phyloP scores from a whole-genome alignment of 192 early-diverging fungal genomes.

The Coemansia asiatica region DNA sequence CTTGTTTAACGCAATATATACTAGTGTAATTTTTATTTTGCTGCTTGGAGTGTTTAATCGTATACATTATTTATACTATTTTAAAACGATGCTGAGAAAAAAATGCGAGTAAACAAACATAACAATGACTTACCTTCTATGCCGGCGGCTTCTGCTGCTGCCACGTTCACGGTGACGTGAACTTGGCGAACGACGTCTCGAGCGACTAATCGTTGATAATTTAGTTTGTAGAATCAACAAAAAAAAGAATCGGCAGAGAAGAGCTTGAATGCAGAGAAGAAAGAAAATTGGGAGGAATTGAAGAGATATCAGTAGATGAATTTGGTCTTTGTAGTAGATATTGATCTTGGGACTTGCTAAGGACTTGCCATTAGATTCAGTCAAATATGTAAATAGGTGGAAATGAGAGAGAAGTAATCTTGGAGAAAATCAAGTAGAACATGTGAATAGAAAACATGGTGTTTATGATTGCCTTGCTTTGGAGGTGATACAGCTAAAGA shows the following conservation, averaged over 20 bases:
- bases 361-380: not conserved
- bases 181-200: slow-evolving; percentile 37
- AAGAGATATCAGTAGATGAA: not conserved
- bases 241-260: not conserved
- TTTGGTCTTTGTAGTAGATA: not conserved
- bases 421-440: not conserved
- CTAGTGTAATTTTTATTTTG: not conserved
- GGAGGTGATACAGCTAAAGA: not conserved
- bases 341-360: not conserved
- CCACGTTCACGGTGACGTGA: slow-evolving; percentile 23
- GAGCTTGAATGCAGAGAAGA: slow-evolving; percentile 5
- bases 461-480: not conserved
- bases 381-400: not conserved
- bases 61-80: not conserved
- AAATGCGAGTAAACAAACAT: not conserved
- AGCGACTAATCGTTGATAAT: slow-evolving; percentile 3
- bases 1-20: too few species aligned
- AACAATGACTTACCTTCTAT: slow-evolving; percentile 38
- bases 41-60: not conserved
- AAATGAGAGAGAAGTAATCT: not conserved
- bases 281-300: not conserved
- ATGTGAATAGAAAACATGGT: not conserved
- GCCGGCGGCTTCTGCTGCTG: slow-evolving; percentile 19
- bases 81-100: not conserved
- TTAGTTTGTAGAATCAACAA: not conserved